Evolutionary conservation across 2,329 filamentous ascomycete genomes (phyloP).

Genomic region (Microdochium bolleyi): DNA sequence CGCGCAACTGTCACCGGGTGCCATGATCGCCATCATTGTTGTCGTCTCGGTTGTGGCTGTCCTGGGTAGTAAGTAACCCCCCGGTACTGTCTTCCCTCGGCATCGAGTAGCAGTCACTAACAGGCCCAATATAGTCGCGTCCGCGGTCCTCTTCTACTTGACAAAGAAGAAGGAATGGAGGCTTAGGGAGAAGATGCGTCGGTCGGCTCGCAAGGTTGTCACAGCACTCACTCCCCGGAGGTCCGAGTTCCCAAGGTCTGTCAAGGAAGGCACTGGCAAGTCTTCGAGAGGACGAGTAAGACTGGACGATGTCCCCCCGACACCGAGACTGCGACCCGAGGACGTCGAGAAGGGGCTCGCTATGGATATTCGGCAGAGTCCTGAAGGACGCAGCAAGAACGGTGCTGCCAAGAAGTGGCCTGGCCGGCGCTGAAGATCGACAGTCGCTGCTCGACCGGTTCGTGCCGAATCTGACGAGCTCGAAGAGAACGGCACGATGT

Average conservation of each 20-base stretch:
- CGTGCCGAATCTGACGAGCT: too few species aligned
- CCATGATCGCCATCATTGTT: conserved; percentile 65
- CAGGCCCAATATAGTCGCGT: conserved; percentile 40
- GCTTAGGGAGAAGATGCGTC: conserved; percentile 61
- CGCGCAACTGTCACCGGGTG: conserved; percentile 59
- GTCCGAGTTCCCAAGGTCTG: conserved; percentile 50
- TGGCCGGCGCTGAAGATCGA: background rate
- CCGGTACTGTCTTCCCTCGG: conserved; percentile 1
- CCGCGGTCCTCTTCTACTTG: conserved; percentile 64
- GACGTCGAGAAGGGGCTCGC: conserved; percentile 52
- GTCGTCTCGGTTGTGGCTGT: conserved; percentile 61
- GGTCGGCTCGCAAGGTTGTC: conserved; percentile 56
- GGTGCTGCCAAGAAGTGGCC: conserved; percentile 13
- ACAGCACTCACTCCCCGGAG: conserved; percentile 55
- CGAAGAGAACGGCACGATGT: too few species aligned
- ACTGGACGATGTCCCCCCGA: conserved; percentile 52
- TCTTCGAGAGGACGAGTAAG: conserved; percentile 31
- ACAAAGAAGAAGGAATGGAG: conserved; percentile 84
- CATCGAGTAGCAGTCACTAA: background rate
- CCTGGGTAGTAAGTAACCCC: conserved; percentile 52
- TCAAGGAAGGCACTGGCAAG: conserved; percentile 32
- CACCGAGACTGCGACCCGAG: conserved; percentile 41
- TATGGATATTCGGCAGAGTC: conserved; percentile 14
- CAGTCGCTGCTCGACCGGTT: too few species aligned
- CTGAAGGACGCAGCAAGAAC: conserved; percentile 17